Percentiles rank a stretch among this genome's conserved stretches.
Conservation (phyloP, 1,284 basidiomycete species). For the Veloporphyrellus conicus region DNA sequence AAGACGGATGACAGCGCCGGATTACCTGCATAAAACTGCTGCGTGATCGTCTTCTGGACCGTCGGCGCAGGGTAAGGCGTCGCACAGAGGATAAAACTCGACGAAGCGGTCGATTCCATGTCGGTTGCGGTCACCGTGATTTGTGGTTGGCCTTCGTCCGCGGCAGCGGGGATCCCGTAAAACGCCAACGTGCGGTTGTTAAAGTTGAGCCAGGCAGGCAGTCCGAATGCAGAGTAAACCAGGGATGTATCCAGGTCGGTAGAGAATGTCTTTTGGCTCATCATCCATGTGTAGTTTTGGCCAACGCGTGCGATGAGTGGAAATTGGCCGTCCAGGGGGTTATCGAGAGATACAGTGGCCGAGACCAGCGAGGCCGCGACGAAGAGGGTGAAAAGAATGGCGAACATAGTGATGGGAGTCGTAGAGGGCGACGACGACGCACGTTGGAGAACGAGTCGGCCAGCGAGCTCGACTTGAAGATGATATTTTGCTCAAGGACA, state of each 20-base stretch:
- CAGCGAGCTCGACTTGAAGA: constrained; percentile 45
- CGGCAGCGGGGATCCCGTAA: constrained; percentile 51
- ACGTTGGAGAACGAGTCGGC: constrained; percentile 51
- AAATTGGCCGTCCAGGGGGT: constrained; percentile 55
- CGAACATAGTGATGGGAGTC: constrained; percentile 56
- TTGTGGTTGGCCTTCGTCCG: constrained; percentile 54
- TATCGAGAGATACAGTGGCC: constrained; percentile 45
- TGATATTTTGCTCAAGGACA: constrained; percentile 5
- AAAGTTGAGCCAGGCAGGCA: constrained; percentile 68
- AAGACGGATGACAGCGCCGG: constrained; percentile 68
- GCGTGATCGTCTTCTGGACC: constrained; percentile 51
- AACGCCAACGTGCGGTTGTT: constrained; percentile 50
- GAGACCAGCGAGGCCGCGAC: constrained; percentile 35
- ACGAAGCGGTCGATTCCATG: constrained; percentile 44
- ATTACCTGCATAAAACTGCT: constrained; percentile 59
- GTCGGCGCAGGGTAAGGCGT: constrained; percentile 54
- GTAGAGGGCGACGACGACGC: constrained; percentile 42
- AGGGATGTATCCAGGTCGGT: constrained; percentile 42
- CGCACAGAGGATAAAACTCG: constrained; percentile 58
- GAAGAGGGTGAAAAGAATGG: constrained; percentile 54
- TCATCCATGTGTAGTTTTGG: constrained; percentile 60
- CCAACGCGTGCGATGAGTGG: constrained; percentile 59
- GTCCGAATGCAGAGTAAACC: constrained; percentile 43
- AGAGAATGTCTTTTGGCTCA: constrained; percentile 57
- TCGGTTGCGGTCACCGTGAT: constrained; percentile 58